Conservation (phyloP, 148 eudicot species). For the Amaranthus cruentus region DNA sequence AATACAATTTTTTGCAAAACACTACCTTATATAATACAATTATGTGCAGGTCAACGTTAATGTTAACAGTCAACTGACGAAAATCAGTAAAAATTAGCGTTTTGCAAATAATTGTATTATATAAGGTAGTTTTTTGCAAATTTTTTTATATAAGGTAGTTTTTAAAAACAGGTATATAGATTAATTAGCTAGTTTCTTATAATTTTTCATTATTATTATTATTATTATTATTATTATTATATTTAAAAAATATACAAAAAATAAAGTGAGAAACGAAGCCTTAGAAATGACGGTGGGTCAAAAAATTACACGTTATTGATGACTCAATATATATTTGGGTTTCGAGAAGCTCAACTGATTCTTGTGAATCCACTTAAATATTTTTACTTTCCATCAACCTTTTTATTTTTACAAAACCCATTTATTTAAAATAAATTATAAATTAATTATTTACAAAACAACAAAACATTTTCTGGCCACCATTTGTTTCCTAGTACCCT, state of each 20-base stretch:
- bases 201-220: too few species aligned
- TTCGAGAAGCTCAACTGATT: constrained; percentile 26
- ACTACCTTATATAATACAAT: too few species aligned
- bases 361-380: constrained; percentile 33
- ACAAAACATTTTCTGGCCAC: constrained; percentile 18
- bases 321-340: constrained; percentile 14
- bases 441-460: neutral
- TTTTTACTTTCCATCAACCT: neutral
- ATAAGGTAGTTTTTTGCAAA: too few species aligned
- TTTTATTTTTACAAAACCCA: neutral
- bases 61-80: too few species aligned
- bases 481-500: constrained; percentile 15
- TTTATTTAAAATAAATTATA: neutral
- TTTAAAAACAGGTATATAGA: too few species aligned
- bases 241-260: constrained; percentile 1
- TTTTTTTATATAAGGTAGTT: too few species aligned
- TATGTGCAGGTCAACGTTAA: too few species aligned
- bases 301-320: constrained; percentile 3
- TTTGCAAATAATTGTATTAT: too few species aligned
- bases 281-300: constrained; percentile 12
- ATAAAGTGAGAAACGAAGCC: neutral
- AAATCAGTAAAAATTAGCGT: too few species aligned
- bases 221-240: neutral
- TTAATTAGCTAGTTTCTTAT: too few species aligned
- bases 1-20: too few species aligned